Evolutionary conservation across 2,329 filamentous ascomycete species (phyloP).

Genomic region (Sclerotinia trifoliorum): DNA sequence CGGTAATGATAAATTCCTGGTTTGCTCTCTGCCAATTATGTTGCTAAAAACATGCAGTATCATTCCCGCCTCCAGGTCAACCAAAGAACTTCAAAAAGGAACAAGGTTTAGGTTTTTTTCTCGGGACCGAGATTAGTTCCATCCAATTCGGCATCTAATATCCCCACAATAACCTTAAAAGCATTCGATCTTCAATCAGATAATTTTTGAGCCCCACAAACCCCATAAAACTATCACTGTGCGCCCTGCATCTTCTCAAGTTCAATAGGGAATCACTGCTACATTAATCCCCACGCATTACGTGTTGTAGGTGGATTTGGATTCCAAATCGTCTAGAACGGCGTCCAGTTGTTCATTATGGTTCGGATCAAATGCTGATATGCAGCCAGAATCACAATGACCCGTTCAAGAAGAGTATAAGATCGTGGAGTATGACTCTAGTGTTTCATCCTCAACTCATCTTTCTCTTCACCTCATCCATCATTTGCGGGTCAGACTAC

Average conservation of each 20-base stretch:
- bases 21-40: not conserved
- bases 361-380: not conserved
- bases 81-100: not conserved
- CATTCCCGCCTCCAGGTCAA: not conserved
- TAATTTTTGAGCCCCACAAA: not conserved
- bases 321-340: not conserved
- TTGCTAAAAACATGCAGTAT: not conserved
- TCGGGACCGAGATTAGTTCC: not conserved
- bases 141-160: not conserved
- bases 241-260: not conserved
- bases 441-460: not conserved
- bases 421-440: not conserved
- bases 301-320: not conserved
- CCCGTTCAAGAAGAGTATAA: not conserved
- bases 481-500: not conserved
- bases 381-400: not conserved
- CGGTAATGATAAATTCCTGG: no score
- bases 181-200: not conserved
- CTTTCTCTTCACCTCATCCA: not conserved
- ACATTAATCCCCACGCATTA: not conserved
- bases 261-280: not conserved
- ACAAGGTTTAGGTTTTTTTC: not conserved
- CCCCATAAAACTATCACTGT: not conserved
- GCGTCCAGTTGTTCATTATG: not conserved
- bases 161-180: not conserved